Base-by-base conservation (phyloP, 345 rosid genomes). In the Ceriops decandra region DNA sequence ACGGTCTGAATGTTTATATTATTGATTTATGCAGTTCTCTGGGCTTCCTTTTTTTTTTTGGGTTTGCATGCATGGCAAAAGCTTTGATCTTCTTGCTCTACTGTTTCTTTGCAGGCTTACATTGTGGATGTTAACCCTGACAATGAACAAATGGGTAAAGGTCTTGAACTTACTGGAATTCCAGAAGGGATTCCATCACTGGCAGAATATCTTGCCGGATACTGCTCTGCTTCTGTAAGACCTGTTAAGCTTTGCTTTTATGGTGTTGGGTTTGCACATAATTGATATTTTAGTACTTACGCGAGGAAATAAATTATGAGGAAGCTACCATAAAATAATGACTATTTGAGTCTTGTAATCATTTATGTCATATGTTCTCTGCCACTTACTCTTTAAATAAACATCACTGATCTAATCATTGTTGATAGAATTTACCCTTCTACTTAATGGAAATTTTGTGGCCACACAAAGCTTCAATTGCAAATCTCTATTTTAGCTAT, bases 131-230 rank as follows among this genome's bases (percentile, higher is more conserved):
- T 76, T 57, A 70, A 76, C 74, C 74, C 60, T 27, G 82, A 66
- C 11, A 63, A 77, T 59, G 75, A 65, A 74, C 76, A 70, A 7
- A 35, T 81, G 20, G 69, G 72, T 67, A 67, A 76, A 73, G 99
- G 93, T 67, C 61, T 95, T 60, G 96, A 88, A 78, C 36, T 68
- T 62, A 16, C 81, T 67, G 95, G 98, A 77, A 76, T 85, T 72
- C 93, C 96, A 21, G 93, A 93, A 75, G 97, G 99, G 68, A 80
- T 90, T 62, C 92, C 91, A 56, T 83, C 95, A 24, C 82, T 72
- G 81, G 88, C 95, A 42, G 95, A 91, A 67, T 95, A 81, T 86
- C 80, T 95, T 75, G 87, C 80, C 26, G 88, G 87, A 66, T 95
- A 95, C 82, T 91, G 97, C 74, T 75, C 83, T 78, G 84, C 88